Conservation (phyloP, 2,329 filamentous ascomycete genomes). For the Grosmannia clavigera region DNA sequence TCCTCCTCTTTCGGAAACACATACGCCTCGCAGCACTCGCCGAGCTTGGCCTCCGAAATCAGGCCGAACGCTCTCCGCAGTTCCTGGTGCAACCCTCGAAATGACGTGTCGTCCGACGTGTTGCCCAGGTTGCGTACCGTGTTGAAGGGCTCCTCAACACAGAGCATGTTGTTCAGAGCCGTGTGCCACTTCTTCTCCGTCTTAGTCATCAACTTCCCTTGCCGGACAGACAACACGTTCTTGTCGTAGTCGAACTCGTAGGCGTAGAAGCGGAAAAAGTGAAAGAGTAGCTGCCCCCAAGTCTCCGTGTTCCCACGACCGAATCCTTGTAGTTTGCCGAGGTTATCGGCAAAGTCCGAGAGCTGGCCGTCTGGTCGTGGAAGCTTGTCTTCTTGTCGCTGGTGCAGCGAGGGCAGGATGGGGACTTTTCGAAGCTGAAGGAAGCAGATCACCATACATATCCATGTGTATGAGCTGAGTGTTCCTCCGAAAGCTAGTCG, state of each 20-base stretch:
- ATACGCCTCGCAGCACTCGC: constrained; percentile 77
- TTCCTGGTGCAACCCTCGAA: constrained; percentile 81
- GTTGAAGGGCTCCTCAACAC: constrained; percentile 96
- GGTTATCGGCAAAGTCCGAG: constrained; percentile 76
- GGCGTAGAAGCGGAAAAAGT: constrained; percentile 91
- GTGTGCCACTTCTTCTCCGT: constrained; percentile 81
- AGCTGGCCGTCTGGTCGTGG: constrained; percentile 50
- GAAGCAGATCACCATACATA: constrained; percentile 95
- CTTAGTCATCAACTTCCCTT: constrained; percentile 67
- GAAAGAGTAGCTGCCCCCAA: constrained; percentile 75
- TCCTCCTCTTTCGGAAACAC: constrained; percentile 78
- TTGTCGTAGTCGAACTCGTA: constrained; percentile 87
- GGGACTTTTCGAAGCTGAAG: constrained; percentile 77
- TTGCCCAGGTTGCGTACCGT: constrained; percentile 81
- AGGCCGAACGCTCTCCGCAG: constrained; percentile 78
- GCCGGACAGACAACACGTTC: constrained; percentile 70
- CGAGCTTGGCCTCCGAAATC: constrained; percentile 65
- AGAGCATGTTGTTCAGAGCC: constrained; percentile 68
- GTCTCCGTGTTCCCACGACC: constrained; percentile 71
- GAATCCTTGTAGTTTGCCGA: constrained; percentile 61
- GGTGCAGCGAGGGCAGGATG: constrained; percentile 75
- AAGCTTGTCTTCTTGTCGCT: constrained; percentile 50
- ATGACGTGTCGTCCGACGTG: constrained; percentile 90
- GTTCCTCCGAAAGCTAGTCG: constrained; percentile 74
- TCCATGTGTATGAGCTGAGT: constrained; percentile 97